Conservation (phyloP, 2,329 filamentous ascomycete species). For the Colletotrichum lini region DNA sequence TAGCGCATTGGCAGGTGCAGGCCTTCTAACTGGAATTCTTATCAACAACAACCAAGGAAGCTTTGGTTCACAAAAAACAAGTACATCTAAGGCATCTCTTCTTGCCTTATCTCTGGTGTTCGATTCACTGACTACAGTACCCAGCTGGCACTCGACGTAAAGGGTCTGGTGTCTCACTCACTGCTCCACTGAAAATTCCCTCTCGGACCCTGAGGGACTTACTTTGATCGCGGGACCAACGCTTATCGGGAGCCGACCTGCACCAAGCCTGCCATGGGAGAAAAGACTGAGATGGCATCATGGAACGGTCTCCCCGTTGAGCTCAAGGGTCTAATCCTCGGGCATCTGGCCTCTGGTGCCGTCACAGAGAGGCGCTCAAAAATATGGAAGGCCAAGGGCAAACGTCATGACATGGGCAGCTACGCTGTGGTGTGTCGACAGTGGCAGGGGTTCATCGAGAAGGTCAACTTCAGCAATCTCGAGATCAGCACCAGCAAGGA, state of each 20-base stretch:
- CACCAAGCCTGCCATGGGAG: constrained; percentile 20
- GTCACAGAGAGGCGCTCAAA: constrained; percentile 22
- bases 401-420: constrained; percentile 41
- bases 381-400: constrained; percentile 21
- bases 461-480: constrained; percentile 45
- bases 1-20: neutral
- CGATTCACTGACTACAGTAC: neutral
- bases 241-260: constrained; percentile 10
- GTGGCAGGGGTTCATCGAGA: constrained; percentile 48
- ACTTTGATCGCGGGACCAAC: constrained; percentile 3
- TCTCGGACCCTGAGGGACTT: constrained; percentile 10
- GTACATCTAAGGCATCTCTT: neutral
- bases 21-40: constrained; percentile 25
- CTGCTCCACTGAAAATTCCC: constrained; percentile 30
- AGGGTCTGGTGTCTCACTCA: constrained; percentile 25
- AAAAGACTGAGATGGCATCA: constrained; percentile 40
- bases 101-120: neutral
- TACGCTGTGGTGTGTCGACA: constrained; percentile 48
- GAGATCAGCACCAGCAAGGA: constrained; percentile 42
- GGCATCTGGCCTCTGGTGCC: constrained; percentile 29
- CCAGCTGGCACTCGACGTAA: neutral
- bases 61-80: neutral
- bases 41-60: constrained; percentile 5
- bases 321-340: constrained; percentile 40
- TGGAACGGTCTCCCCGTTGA: constrained; percentile 42